Base-by-base conservation (phyloP, 2,329 filamentous ascomycete species). In the Botrytis aclada region DNA sequence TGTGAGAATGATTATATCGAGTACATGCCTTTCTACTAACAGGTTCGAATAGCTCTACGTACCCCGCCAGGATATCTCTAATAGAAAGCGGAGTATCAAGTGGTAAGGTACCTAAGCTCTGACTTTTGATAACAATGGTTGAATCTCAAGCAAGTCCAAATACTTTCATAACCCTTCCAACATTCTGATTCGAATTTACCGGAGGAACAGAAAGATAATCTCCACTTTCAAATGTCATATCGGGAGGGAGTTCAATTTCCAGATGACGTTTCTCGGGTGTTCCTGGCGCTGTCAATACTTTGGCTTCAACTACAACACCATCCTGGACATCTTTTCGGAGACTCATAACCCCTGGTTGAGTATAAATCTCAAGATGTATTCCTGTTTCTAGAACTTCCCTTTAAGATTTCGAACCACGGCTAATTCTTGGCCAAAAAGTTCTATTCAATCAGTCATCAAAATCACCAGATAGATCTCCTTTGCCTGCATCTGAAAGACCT, bases 131-230 rank as follows among this genome's bases (percentile, higher is more conserved):
- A 41, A 69, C 9, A 43, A 58, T 54, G 7, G 25, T 69, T 5
- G 66, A 69, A 41, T 69, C 29, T 87, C 90, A 92, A 0, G 90
- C 86, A 0, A 95, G 82, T 1, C 86, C 83, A 79, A 94, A 95
- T 32, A 86, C 84, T 29, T 81, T 81, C 78, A 89, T 85, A 0
- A 85, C 86, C 14, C 91, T 86, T 7, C 86, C 84, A 8, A 95
- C 87, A 16, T 84, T 88, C 43, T 86, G 82, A 63, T 85, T 85
- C 1, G 89, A 88, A 80, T 95, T 95, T 43, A 93, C 82, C 0
- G 93, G 93, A 1, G 94, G 83, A 3, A 94, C 84, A 0, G 91
- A 90, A 0, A 95, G 86, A 79, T 96, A 95, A 79, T 95, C 93
- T 22, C 93, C 93, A 2, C 90, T 87, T 56, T 87, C 86, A 81